Percentiles rank a stretch among this genome's conserved stretches.
These are phyloP conservation scores for Priceomyces melissophilus DNA, from an alignment of 805 yeast genomes.

Conservation along the genomic window DNA sequence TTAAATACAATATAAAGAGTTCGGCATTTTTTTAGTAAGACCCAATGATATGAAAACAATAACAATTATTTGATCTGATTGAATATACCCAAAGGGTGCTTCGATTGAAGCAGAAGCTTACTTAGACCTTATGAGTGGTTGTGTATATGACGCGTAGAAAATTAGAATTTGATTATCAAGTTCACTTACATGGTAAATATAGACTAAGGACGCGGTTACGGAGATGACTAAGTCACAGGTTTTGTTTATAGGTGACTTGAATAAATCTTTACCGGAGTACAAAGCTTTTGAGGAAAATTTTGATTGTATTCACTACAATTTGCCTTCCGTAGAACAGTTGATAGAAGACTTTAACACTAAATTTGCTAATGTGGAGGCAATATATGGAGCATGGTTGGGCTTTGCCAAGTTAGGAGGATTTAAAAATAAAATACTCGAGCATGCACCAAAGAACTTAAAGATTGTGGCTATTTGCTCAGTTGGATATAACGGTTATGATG, in stretches of 20 bases:
- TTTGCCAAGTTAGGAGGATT: conserved; percentile 52
- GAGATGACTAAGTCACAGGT: conserved; percentile 29
- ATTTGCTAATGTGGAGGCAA: conserved; percentile 45
- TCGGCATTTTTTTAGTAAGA: too few relatives aligned
- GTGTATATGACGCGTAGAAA: too few relatives aligned
- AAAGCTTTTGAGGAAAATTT: conserved; percentile 33
- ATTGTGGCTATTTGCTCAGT: conserved; percentile 54
- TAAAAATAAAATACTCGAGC: conserved; percentile 36
- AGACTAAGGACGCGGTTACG: too few relatives aligned
- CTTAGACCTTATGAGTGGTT: too few relatives aligned
- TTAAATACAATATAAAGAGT: too few relatives aligned
- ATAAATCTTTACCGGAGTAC: conserved; percentile 46
- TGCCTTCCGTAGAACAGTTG: conserved; percentile 43
- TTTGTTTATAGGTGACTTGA: conserved; percentile 49
- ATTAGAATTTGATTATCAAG: too few relatives aligned
- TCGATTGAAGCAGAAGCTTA: too few relatives aligned
- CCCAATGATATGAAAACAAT: too few relatives aligned
- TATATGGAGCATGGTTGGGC: conserved; percentile 61
- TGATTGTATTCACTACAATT: conserved; percentile 36
- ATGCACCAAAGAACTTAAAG: conserved; percentile 44
- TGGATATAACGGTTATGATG: conserved; percentile 53
- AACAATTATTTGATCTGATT: too few relatives aligned
- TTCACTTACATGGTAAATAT: too few relatives aligned
- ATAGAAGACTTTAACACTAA: conserved; percentile 36
- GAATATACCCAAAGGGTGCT: too few relatives aligned